These are phyloP conservation scores for Arthrobotrys iridis DNA, from an alignment of 2,329 filamentous ascomycete species.

Conservation along the genomic window DNA sequence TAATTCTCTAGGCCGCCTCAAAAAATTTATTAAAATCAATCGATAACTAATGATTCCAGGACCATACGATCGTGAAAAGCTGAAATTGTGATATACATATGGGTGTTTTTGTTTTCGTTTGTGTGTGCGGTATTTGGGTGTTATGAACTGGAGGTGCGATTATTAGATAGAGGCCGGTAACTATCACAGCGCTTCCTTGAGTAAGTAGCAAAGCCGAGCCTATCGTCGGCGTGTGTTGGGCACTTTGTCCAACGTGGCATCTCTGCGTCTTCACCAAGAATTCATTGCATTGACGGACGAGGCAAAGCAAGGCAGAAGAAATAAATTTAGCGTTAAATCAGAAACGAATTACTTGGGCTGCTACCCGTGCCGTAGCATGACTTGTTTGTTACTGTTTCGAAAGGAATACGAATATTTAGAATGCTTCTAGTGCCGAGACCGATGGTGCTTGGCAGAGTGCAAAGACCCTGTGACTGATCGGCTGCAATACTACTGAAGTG, in stretches of 20 bases:
- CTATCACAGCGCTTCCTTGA: not conserved
- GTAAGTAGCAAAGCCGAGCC: not conserved
- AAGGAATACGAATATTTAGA: not conserved
- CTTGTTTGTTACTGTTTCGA: not conserved
- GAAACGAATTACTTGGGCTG: not conserved
- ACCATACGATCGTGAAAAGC: not conserved
- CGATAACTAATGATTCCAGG: not conserved
- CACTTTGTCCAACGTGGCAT: slow-evolving; percentile 5
- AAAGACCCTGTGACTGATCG: too few species aligned
- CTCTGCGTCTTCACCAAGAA: not conserved
- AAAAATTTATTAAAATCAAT: not conserved
- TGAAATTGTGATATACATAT: not conserved
- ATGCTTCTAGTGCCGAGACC: too few species aligned
- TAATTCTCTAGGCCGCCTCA: not conserved
- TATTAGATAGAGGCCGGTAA: not conserved
- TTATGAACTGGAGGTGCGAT: not conserved
- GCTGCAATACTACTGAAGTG: too few species aligned
- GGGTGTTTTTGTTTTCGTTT: too few species aligned
- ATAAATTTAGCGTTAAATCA: not conserved
- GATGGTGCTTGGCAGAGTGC: too few species aligned
- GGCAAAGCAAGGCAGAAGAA: slow-evolving; percentile 10
- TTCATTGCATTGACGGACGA: not conserved
- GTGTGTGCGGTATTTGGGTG: not conserved
- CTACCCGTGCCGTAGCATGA: not conserved
- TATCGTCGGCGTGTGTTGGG: not conserved